Evolutionary conservation across 75 land plant species (phyloP).

Genomic region (Gnetum montanum): DNA sequence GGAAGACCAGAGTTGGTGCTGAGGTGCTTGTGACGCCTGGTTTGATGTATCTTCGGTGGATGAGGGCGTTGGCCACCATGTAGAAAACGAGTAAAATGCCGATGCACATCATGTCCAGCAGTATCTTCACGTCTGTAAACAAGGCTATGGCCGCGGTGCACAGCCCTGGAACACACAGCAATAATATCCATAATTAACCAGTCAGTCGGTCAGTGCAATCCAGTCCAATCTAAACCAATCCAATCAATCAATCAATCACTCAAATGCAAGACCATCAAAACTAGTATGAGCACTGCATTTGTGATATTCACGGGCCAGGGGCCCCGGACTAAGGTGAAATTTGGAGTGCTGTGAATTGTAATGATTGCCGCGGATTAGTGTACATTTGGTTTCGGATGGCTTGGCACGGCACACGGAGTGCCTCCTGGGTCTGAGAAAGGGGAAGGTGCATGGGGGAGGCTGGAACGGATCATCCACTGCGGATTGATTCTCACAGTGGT

Average conservation of each 20-base stretch:
- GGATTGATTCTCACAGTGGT: too few relatives aligned
- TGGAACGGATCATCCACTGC: too few relatives aligned
- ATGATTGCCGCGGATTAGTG: too few relatives aligned
- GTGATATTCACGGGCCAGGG: neutral
- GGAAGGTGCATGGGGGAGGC: too few relatives aligned
- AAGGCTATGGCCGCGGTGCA: slow-evolving; percentile 63
- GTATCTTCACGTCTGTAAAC: slow-evolving; percentile 54
- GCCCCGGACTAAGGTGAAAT: too few relatives aligned
- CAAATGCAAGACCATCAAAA: neutral
- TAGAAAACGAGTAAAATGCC: slow-evolving; percentile 82
- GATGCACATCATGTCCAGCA: slow-evolving; percentile 65
- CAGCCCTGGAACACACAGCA: too few relatives aligned
- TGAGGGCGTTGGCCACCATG: slow-evolving; percentile 76
- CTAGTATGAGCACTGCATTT: neutral
- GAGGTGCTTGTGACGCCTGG: slow-evolving; percentile 18
- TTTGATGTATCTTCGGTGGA: slow-evolving; percentile 45
- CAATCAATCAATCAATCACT: neutral
- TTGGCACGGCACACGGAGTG: too few relatives aligned
- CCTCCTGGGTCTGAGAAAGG: too few relatives aligned
- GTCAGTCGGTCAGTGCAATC: too few relatives aligned
- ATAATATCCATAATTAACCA: neutral
- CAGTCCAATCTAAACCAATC: neutral
- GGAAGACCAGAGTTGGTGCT: slow-evolving; percentile 32
- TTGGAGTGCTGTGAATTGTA: too few relatives aligned
- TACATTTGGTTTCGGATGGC: too few relatives aligned